Percentiles rank a stretch among this genome's conserved stretches.
Evolutionary conservation across 2,329 filamentous ascomycete species (phyloP).

Genomic region (Plectosphaerella sp.): DNA sequence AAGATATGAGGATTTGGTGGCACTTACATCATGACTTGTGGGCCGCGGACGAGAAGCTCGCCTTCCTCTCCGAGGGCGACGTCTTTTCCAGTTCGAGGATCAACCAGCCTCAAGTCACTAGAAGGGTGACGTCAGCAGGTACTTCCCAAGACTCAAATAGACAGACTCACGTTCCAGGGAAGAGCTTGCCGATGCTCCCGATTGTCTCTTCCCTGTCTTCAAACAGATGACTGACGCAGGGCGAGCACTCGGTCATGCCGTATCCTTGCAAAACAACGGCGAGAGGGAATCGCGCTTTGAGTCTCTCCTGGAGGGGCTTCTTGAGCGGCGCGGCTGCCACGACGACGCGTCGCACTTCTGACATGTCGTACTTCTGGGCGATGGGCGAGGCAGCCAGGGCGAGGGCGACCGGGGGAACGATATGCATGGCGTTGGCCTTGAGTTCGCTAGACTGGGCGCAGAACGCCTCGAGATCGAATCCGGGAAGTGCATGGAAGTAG

Average conservation of each 20-base stretch:
- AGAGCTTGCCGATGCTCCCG: constrained; percentile 27
- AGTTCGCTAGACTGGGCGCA: constrained; percentile 26
- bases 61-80: constrained; percentile 2
- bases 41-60: constrained; percentile 7
- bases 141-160: no score
- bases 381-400: constrained; percentile 29
- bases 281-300: constrained; percentile 15
- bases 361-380: constrained; percentile 29
- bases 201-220: constrained; percentile 22
- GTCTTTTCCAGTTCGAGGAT: background rate
- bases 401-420: constrained; percentile 32
- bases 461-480: constrained; percentile 29
- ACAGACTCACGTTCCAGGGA: constrained; percentile 35
- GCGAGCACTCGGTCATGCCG: constrained; percentile 40
- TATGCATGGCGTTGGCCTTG: constrained; percentile 32
- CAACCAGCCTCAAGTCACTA: no score
- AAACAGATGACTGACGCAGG: constrained; percentile 32
- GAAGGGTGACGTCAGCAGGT: no score
- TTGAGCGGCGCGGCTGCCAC: constrained; percentile 30
- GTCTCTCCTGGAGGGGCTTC: constrained; percentile 23
- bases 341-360: constrained; percentile 27
- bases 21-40: constrained; percentile 5
- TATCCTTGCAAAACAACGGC: constrained; percentile 28
- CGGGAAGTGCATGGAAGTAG: constrained; percentile 37
- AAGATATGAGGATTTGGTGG: constrained; percentile 1